Evolutionary conservation across 1,284 basidiomycete genomes (phyloP), one percentile per base, ranked within the genome.

Genomic region (Rhizopogon hawkerae): DNA sequence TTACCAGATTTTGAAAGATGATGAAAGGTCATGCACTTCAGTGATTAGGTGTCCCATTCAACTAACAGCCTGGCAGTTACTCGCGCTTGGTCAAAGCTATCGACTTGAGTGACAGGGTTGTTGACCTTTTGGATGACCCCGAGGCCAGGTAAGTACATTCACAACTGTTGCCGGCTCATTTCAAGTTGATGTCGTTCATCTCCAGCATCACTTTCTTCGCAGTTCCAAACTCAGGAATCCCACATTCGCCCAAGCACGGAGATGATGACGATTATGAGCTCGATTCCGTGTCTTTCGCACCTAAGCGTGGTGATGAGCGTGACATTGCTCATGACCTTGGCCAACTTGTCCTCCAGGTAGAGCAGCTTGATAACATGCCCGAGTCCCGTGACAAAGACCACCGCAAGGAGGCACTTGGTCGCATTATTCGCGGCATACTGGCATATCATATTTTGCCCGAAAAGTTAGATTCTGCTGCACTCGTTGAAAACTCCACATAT

Each of bases 371-470:
- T 9, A 35, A 45, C 11, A 43, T 52, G 23, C 51, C 61, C 14
- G 62, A 69, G 33, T 65, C 68, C 14, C 57, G 64, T 16, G 68
- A 74, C 45, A 75, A 77, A 53, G 72, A 78, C 58, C 66, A 73
- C 24, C 66, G 71, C 37, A 79, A 77, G 63, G 71, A 78, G 58
- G 67, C 73, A 24, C 59, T 82, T 50, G 74, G 76, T 56, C 69
- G 71, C 54, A 73, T 86, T 52, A 63, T 83, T 39, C 73, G 72
- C 34, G 75, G 76, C 37, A 70, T 83, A 13, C 64, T 85, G 5
- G 69, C 73, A 33, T 88, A 88, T 64, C 82, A 88, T 59, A 74
- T 79, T 43, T 66, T 88, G 10, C 75, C 78, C 10, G 62, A 69
- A 26, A 66, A 67, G 4, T 66, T 75, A 45, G 64, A 69, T 38